Evolutionary conservation across 1,284 basidiomycete genomes (phyloP), one percentile per base, ranked within the genome.

Genomic region (Schizophyllum commune): DNA sequence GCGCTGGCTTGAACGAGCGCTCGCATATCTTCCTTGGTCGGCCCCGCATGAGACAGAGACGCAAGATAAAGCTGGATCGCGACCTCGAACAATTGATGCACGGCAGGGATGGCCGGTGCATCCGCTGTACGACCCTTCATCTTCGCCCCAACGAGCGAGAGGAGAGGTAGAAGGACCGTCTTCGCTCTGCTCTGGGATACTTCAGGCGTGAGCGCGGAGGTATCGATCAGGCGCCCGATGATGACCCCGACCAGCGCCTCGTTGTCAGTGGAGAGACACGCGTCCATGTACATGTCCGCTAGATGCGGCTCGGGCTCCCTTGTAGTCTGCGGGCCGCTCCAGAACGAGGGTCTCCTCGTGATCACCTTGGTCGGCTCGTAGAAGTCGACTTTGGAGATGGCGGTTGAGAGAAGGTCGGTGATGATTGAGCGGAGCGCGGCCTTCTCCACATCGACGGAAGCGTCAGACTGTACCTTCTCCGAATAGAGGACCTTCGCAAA

Each of bases 381-480:
- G 55, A 61, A 61, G 19, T 58, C 32, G 5, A 52, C 57, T 32
- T 32, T 58, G 21, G 47, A 32, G 52, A 61, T 54, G 4, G 60
- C 52, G 32, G 34, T 32, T 32, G 15, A 13, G 33, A 61, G 55
- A 21, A 61, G 60, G 51, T 57, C 53, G 52, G 33, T 52, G 53
- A 51, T 34, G 11, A 61, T 47, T 15, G 13, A 7, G 9, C 32
- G 20, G 51, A 54, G 52, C 52, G 39, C 20, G 13, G 20, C 34
- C 17, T 57, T 32, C 17, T 47, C 17, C 17, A 57, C 52, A 21
- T 20, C 20, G 27, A 52, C 55, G n/a, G 52, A 53, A n/a, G 47
- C 22, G n/a, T n/a, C n/a, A n/a, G n/a, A n/a, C n/a, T 58, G 57
- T 15, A 57, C 53, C 39, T 61, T 20, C 56, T 61, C 60, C 2